phyloP scores from a whole-genome alignment of 2,329 filamentous ascomycete genomes.

The Talaromyces albobiverticillius region DNA sequence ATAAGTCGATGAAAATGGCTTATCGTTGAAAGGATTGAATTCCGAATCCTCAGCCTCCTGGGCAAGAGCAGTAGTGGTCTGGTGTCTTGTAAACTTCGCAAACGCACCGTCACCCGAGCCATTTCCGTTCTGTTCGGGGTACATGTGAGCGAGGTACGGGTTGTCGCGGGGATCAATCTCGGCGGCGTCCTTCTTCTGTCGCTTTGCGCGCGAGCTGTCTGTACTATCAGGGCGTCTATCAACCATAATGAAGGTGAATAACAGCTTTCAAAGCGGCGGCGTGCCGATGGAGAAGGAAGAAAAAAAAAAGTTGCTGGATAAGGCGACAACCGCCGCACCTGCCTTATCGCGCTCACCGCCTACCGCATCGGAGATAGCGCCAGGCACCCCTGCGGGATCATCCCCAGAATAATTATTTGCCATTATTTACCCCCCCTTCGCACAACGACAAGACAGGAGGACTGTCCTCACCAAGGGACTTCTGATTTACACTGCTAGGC shows the following conservation, averaged over 20 bases:
- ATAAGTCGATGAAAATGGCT: slow-evolving; percentile 76
- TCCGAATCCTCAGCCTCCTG: slow-evolving; percentile 73
- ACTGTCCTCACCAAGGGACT: background rate
- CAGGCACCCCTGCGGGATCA: slow-evolving; percentile 13
- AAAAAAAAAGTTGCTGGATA: slow-evolving; percentile 22
- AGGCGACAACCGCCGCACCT: slow-evolving; percentile 4
- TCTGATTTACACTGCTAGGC: background rate
- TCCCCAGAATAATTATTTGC: slow-evolving; percentile 3
- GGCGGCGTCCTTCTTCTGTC: slow-evolving; percentile 50
- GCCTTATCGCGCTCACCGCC: slow-evolving; percentile 16
- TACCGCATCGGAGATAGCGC: slow-evolving; percentile 1
- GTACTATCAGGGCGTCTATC: slow-evolving; percentile 55
- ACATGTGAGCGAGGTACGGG: slow-evolving; percentile 89
- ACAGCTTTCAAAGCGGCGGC: no score
- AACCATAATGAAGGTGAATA: slow-evolving; percentile 51
- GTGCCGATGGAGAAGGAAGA: slow-evolving; percentile 7
- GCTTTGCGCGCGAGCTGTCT: slow-evolving; percentile 51
- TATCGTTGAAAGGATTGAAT: slow-evolving; percentile 79
- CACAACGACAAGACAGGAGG: background rate
- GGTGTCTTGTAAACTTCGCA: slow-evolving; percentile 68
- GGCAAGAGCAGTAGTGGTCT: slow-evolving; percentile 75
- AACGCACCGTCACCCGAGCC: slow-evolving; percentile 50
- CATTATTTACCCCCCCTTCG: slow-evolving; percentile 8
- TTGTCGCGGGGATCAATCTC: slow-evolving; percentile 62
- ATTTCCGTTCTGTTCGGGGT: slow-evolving; percentile 53